Conservation (phyloP, 202 grass and related monocot species). For the Alloteropsis angusta region DNA sequence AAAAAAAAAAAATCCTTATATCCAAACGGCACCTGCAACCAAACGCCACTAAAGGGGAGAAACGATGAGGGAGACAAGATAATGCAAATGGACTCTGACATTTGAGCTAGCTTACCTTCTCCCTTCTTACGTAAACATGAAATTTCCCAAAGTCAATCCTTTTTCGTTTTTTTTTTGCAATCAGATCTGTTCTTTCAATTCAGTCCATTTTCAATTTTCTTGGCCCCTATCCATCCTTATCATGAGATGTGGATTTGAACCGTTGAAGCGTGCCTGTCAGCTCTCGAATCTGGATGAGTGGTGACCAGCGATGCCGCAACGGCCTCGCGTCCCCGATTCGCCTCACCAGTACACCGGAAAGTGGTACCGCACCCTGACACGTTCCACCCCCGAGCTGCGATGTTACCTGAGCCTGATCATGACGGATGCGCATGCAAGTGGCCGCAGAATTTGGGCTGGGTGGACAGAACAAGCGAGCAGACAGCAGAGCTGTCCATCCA, state of each 20-base stretch:
- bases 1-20: no score
- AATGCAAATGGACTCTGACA: no score
- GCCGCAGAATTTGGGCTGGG: neutral
- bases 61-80: no score
- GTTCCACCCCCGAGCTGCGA: neutral
- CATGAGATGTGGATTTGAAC: neutral
- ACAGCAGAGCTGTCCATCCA: neutral
- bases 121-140: no score
- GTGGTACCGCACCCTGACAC: neutral
- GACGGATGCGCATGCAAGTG: neutral
- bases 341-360: neutral
- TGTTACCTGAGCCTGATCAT: neutral
- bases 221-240: neutral
- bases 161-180: no score
- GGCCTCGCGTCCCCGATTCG: neutral
- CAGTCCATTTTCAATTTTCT: neutral
- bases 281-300: neutral
- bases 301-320: neutral
- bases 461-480: neutral
- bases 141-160: no score
- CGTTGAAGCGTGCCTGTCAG: neutral
- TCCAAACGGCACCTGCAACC: no score
- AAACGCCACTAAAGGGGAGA: no score
- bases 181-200: neutral
- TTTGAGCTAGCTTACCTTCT: no score